Evolutionary conservation across 2,329 filamentous ascomycete species (phyloP).

Genomic region (Trichothecium sympodiale): DNA sequence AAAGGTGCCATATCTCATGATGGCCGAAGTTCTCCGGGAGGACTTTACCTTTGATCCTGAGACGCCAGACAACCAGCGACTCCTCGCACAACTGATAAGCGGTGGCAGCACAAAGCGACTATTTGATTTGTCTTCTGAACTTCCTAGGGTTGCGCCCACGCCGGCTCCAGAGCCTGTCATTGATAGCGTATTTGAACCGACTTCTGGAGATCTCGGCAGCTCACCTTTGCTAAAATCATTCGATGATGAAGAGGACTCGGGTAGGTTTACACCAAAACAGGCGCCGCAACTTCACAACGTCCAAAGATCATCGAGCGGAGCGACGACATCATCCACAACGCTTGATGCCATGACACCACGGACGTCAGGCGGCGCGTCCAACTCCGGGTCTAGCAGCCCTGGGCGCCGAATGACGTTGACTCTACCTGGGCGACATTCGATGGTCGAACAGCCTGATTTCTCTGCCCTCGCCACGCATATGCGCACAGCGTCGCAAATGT

Average conservation of each 20-base stretch:
- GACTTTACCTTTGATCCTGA: slow-evolving; percentile 77
- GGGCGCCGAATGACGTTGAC: slow-evolving; percentile 47
- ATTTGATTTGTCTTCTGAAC: slow-evolving; percentile 57
- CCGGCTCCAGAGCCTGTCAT: slow-evolving; percentile 31
- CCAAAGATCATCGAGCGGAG: slow-evolving; percentile 50
- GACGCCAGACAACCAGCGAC: slow-evolving; percentile 57
- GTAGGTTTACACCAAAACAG: slow-evolving; percentile 15
- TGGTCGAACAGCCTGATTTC: slow-evolving; percentile 65
- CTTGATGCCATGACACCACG: slow-evolving; percentile 55
- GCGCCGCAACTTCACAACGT: slow-evolving; percentile 17
- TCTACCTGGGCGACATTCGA: slow-evolving; percentile 23
- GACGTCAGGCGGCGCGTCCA: slow-evolving; percentile 52
- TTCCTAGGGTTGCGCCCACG: slow-evolving; percentile 39
- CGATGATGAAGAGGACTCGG: slow-evolving; percentile 31
- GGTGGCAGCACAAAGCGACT: slow-evolving; percentile 49
- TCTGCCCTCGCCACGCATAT: slow-evolving; percentile 78
- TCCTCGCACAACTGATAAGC: slow-evolving; percentile 46
- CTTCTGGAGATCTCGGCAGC: slow-evolving; percentile 65
- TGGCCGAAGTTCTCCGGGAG: slow-evolving; percentile 72
- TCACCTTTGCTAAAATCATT: slow-evolving; percentile 55
- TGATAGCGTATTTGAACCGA: slow-evolving; percentile 79
- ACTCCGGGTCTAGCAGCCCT: slow-evolving; percentile 59
- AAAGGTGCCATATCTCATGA: slow-evolving; percentile 73
- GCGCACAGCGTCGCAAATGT: slow-evolving; percentile 78
- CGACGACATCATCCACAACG: slow-evolving; percentile 45